Evolutionary conservation across 345 rosid species (phyloP).

Genomic region (Carallia brachiata): DNA sequence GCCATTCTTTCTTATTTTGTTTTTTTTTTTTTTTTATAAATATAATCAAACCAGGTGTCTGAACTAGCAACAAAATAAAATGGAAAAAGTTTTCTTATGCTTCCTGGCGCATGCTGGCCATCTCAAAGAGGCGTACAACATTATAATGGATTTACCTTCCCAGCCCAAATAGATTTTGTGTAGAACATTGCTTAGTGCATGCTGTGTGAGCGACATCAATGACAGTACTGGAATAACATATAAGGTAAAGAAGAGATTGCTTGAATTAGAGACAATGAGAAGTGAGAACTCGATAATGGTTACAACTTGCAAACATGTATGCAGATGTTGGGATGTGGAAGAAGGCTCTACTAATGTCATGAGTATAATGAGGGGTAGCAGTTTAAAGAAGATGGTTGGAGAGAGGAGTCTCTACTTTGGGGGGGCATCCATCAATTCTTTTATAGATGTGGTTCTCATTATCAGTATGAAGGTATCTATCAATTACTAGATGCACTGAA

Average conservation of each 20-base stretch:
- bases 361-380: slow-evolving; percentile 50
- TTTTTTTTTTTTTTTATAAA: too few relatives aligned
- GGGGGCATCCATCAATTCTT: slow-evolving; percentile 57
- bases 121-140: slow-evolving; percentile 57
- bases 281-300: slow-evolving; percentile 69
- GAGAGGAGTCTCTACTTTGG: slow-evolving; percentile 62
- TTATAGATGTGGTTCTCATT: slow-evolving; percentile 52
- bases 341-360: slow-evolving; percentile 36
- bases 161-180: slow-evolving; percentile 59
- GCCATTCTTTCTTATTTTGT: too few relatives aligned
- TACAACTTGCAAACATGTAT: slow-evolving; percentile 53
- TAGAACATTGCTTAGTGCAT: slow-evolving; percentile 74
- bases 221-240: slow-evolving; percentile 43
- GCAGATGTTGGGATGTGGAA: slow-evolving; percentile 69
- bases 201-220: slow-evolving; percentile 43
- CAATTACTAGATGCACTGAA: slow-evolving; percentile 42
- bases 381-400: slow-evolving; percentile 61
- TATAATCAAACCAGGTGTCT: too few relatives aligned
- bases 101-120: slow-evolving; percentile 48
- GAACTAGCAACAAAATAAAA: too few relatives aligned
- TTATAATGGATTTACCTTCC: slow-evolving; percentile 49
- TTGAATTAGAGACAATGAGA: slow-evolving; percentile 68
- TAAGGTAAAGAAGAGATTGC: slow-evolving; percentile 54
- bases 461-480: slow-evolving; percentile 31
- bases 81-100: too few relatives aligned